These are phyloP conservation scores for Coemansia sp. DNA, from an alignment of 192 early-diverging fungal genomes.

Conservation along the genomic window DNA sequence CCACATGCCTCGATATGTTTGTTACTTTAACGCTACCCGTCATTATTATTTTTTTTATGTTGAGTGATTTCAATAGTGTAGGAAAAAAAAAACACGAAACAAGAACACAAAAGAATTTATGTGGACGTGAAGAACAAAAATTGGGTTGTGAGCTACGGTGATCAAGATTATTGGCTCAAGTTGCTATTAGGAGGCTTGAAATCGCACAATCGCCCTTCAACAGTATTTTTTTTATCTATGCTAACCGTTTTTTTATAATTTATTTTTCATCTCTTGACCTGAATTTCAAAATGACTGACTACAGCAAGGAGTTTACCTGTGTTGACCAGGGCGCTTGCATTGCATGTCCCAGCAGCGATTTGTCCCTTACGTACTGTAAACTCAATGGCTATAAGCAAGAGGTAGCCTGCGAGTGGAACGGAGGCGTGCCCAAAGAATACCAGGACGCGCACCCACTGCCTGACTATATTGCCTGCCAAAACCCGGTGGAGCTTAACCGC, in stretches of 20 bases:
- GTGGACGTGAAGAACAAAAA: not conserved
- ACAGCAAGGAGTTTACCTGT: constrained; percentile 28
- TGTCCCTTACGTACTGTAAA: constrained; percentile 12
- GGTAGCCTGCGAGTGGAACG: constrained; percentile 39
- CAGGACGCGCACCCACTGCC: constrained; percentile 33
- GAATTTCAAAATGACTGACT: constrained; percentile 3
- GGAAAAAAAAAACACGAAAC: constrained; percentile 1
- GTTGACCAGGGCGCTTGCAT: constrained; percentile 11
- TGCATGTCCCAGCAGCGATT: constrained; percentile 8
- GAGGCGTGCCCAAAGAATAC: constrained; percentile 27
- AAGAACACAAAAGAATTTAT: constrained; percentile 7
- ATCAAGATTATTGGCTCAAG: too few relatives aligned
- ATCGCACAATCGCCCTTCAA: too few relatives aligned
- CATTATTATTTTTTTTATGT: constrained; percentile 1
- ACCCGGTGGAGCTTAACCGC: constrained; percentile 11
- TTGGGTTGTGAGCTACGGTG: not conserved
- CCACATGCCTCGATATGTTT: constrained; percentile 67
- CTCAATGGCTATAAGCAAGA: constrained; percentile 40
- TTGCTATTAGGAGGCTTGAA: too few relatives aligned
- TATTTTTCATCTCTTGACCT: too few relatives aligned
- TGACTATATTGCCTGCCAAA: constrained; percentile 21
- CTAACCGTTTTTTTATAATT: too few relatives aligned
- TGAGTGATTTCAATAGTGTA: not conserved
- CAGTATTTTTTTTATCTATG: too few relatives aligned
- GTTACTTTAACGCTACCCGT: constrained; percentile 54